Conservation (phyloP, 2,329 filamentous ascomycete species). For the Alternaria brassicae region DNA sequence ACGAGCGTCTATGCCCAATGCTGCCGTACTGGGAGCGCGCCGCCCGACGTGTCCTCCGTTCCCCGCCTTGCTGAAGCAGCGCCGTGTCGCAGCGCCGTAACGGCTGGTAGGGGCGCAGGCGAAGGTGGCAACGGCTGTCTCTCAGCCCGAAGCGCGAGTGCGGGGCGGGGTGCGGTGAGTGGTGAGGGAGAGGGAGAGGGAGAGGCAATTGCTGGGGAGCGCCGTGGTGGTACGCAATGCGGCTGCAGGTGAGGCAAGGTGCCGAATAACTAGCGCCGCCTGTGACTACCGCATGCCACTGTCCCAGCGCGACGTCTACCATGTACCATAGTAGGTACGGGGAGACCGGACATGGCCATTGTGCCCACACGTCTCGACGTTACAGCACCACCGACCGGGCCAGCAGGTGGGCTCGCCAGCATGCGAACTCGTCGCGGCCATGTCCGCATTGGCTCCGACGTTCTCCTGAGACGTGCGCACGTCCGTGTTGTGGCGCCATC, state of each 20-base stretch:
- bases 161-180: constrained; percentile 14
- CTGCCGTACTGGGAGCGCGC: constrained; percentile 16
- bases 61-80: constrained; percentile 5
- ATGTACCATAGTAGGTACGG: no score
- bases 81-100: not conserved
- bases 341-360: not conserved
- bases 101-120: constrained; percentile 2
- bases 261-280: constrained; percentile 25
- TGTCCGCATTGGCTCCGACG: constrained; percentile 27
- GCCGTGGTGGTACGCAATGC: constrained; percentile 20
- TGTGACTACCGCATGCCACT: constrained; percentile 6
- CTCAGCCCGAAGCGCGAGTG: constrained; percentile 21
- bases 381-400: constrained; percentile 5
- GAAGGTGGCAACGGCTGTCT: not conserved
- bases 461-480: constrained; percentile 39
- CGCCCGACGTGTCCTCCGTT: constrained; percentile 18
- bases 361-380: not conserved
- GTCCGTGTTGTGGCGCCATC: constrained; percentile 23
- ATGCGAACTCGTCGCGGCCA: constrained; percentile 3
- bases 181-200: not conserved
- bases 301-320: not conserved
- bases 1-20: constrained; percentile 21
- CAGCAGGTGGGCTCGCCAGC: constrained; percentile 18
- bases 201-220: constrained; percentile 10
- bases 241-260: constrained; percentile 23